Evolutionary conservation across 2,329 filamentous ascomycete genomes (phyloP).

Genomic region (Aspergillus awamori): DNA sequence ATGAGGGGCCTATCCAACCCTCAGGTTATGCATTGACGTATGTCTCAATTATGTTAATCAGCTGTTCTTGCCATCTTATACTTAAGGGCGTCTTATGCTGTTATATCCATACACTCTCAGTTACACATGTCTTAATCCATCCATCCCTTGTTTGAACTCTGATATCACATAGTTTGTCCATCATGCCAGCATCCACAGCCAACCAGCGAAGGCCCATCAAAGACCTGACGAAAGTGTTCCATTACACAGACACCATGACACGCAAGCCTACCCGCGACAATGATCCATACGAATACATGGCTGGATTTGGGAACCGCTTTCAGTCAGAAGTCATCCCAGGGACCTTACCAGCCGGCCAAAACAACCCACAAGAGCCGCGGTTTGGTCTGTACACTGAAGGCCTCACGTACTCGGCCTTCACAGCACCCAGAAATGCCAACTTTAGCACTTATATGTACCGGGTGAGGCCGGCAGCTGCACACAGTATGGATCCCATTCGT

Average conservation of each 20-base stretch:
- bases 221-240: slow-evolving; percentile 34
- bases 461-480: slow-evolving; percentile 31
- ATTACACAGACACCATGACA: slow-evolving; percentile 34
- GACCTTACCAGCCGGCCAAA: slow-evolving; percentile 34
- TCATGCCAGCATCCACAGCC: slow-evolving; percentile 32
- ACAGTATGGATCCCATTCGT: slow-evolving; percentile 21
- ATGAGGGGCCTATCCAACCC: neutral
- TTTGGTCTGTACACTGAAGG: slow-evolving; percentile 38
- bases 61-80: neutral
- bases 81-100: too few species aligned
- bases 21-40: neutral
- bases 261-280: slow-evolving; percentile 34
- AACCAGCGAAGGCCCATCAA: slow-evolving; percentile 26
- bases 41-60: neutral
- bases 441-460: slow-evolving; percentile 35
- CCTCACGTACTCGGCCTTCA: slow-evolving; percentile 33
- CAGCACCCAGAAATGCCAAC: slow-evolving; percentile 29
- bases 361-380: slow-evolving; percentile 36
- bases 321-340: slow-evolving; percentile 39
- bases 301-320: slow-evolving; percentile 35
- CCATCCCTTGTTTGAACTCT: too few species aligned
- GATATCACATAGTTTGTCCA: neutral
- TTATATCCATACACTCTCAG: too few species aligned
- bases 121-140: too few species aligned
- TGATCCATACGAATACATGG: slow-evolving; percentile 34